phyloP scores from a whole-genome alignment of 2,329 filamentous ascomycete genomes.

The Thielaviopsis euricoi region DNA sequence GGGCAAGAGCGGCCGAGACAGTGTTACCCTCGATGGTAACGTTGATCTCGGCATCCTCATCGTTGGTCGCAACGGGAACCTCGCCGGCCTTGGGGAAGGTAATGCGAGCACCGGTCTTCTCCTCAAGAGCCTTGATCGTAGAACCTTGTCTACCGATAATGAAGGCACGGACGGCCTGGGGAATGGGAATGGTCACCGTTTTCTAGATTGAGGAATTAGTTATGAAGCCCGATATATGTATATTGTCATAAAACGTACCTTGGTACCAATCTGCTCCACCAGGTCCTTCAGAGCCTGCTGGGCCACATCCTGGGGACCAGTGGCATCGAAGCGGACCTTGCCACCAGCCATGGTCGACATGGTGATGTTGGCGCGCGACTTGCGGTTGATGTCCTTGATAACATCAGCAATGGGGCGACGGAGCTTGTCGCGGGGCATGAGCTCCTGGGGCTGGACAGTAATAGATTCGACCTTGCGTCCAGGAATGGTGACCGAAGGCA shows the following conservation, averaged over 20 bases:
- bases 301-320: slow-evolving; percentile 67
- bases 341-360: slow-evolving; percentile 59
- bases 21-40: slow-evolving; percentile 84
- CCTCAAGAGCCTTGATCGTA: slow-evolving; percentile 78
- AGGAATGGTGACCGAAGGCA: slow-evolving; percentile 45
- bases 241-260: slow-evolving; percentile 34
- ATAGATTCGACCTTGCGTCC: slow-evolving; percentile 69
- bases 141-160: slow-evolving; percentile 88
- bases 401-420: slow-evolving; percentile 76
- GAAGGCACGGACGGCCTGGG: slow-evolving; percentile 60
- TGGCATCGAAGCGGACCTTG: slow-evolving; percentile 65
- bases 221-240: neutral
- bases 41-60: slow-evolving; percentile 72
- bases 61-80: slow-evolving; percentile 39
- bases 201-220: slow-evolving; percentile 10
- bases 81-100: slow-evolving; percentile 74
- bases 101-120: slow-evolving; percentile 77
- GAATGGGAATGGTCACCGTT: slow-evolving; percentile 10
- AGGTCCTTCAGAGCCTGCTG: slow-evolving; percentile 81
- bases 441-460: slow-evolving; percentile 55
- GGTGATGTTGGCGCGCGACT: slow-evolving; percentile 71
- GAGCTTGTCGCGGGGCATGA: slow-evolving; percentile 60
- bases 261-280: slow-evolving; percentile 71
- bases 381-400: slow-evolving; percentile 81
- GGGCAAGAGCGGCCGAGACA: slow-evolving; percentile 69